These are phyloP conservation scores for Leonotis leonurus DNA, from an alignment of 257 asterid genomes.

Conservation along the genomic window DNA sequence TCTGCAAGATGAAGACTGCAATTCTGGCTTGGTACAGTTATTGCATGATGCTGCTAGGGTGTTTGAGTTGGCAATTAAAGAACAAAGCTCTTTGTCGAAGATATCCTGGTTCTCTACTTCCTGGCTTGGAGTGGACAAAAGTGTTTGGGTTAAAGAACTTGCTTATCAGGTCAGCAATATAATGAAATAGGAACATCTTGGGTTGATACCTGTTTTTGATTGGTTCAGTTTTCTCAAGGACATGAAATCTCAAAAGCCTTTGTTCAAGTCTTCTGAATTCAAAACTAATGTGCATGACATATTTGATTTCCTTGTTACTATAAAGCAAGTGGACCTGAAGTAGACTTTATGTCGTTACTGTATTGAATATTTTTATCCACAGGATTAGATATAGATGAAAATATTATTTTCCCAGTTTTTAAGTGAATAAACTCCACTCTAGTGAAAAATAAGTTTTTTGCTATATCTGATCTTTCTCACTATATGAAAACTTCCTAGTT, in stretches of 20 bases:
- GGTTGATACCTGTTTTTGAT: not conserved
- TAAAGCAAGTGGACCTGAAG: too few relatives aligned
- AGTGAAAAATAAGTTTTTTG: too few relatives aligned
- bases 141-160: constrained; percentile 75
- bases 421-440: too few relatives aligned
- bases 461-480: too few relatives aligned
- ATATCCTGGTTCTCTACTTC: constrained; percentile 80
- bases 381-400: too few relatives aligned
- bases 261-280: constrained; percentile 8
- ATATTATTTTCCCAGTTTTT: too few relatives aligned
- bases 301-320: not conserved
- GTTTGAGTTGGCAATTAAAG: constrained; percentile 76
- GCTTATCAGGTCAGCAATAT: constrained; percentile 75
- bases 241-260: not conserved
- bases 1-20: constrained; percentile 64
- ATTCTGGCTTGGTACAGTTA: constrained; percentile 70
- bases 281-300: not conserved
- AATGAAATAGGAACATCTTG: not conserved
- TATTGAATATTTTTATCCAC: too few relatives aligned
- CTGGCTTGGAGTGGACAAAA: constrained; percentile 86
- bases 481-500: too few relatives aligned
- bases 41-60: constrained; percentile 95
- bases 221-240: constrained; percentile 11
- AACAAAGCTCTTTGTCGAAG: constrained; percentile 56
- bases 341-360: too few relatives aligned